Base-by-base conservation (phyloP, 495 filamentous ascomycete species). In the Pseudevernia furfuracea region DNA sequence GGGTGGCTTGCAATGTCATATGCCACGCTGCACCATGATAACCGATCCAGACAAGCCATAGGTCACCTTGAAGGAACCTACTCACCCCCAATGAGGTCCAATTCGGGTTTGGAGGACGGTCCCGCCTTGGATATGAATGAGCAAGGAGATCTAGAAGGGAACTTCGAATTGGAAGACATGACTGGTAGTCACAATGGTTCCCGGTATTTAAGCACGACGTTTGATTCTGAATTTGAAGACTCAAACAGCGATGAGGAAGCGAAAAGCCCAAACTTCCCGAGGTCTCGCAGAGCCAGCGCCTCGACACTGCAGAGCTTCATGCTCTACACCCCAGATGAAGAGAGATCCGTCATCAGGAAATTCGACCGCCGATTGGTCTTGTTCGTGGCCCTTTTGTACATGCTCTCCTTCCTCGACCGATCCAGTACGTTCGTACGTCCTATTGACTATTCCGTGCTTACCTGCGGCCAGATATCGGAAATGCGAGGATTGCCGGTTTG, bases 311-410 rank as follows among this genome's bases (percentile, higher is more conserved):
- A 80, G 53, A 82, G 78, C 65, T 85, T 80, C 68, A 78, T 82
- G 68, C 74, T 87, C 55, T 96, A 90, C 71, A 93, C 90, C 4
- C 75, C 77, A 0, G 85, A 90, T 41, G 90, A 96, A 71, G 92
- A 96, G 71, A 75, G 73, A 43, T 79, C 79, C 15, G 86, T 96
- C 17, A 78, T 91, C 53, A 82, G 78, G 69, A 89, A 85, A 69
- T 84, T 96, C 67, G 91, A 96, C 73, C 77, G 81, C 63, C 82
- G 79, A 60, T 77, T 96, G 65, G 90, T 96, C 23, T 72, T 89
- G 7, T 95, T 95, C 71, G 77, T 96, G 57, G 89, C 90, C 3
- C 68, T 90, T 39, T 77, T 96, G 30, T 96, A 96, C 71, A 80
- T 93, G 78, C 78, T 97, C 41, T 86, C 84, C 55, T 93, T 94